A percentile compares a stretch with the other conserved stretches of the same genome.
phyloP scores from a whole-genome alignment of 306 rosid genomes.

The Pueraria montana region DNA sequence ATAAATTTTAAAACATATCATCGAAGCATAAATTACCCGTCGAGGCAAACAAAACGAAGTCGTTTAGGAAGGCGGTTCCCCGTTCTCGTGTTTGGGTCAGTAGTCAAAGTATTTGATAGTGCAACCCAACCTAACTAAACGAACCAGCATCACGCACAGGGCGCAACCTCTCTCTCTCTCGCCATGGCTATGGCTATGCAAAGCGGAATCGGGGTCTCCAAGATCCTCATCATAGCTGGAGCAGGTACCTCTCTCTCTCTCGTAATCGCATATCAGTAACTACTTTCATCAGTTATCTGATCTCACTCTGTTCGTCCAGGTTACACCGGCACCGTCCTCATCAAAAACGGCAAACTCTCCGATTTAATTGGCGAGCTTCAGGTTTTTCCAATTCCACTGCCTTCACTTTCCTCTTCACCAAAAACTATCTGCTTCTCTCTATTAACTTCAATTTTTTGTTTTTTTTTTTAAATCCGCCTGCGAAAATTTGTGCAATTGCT shows the following conservation, averaged over 20 bases:
- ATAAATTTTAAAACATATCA: no score
- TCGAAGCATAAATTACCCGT: no score
- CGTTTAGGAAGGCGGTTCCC: neutral
- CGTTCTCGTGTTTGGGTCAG: neutral
- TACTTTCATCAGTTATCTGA: conserved; percentile 27
- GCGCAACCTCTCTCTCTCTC: neutral
- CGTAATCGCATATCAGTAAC: neutral
- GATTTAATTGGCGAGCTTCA: conserved; percentile 83
- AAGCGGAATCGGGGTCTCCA: conserved; percentile 70
- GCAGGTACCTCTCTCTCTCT: conserved; percentile 56
- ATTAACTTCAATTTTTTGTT: neutral
- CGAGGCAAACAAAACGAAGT: conserved; percentile 11
- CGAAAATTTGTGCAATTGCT: neutral
- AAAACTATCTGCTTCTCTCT: neutral
- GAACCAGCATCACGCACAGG: neutral
- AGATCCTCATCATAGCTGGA: conserved; percentile 75
- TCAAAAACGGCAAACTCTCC: conserved; percentile 78
- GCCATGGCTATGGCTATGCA: conserved; percentile 84
- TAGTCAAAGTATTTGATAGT: conserved; percentile 10
- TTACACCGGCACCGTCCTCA: conserved; percentile 76
- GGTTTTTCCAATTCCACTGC: conserved; percentile 57
- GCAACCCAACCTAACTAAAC: neutral
- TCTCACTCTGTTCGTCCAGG: conserved; percentile 59
- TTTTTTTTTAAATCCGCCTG: neutral
- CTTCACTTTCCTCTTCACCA: neutral